Evolutionary conservation across 306 rosid genomes (phyloP).

Genomic region (Castanea mollissima): DNA sequence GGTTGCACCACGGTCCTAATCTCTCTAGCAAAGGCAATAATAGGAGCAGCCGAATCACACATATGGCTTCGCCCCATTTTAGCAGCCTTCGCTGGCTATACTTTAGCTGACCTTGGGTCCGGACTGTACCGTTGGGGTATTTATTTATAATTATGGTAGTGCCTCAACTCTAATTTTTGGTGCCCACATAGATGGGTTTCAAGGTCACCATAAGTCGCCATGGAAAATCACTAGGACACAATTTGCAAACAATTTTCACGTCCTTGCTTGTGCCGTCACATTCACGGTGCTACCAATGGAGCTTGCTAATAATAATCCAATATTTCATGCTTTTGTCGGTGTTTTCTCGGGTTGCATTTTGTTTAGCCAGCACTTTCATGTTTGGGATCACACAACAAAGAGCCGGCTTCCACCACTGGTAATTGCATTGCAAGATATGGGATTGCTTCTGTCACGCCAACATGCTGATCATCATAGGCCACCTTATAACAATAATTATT

Average conservation of each 20-base stretch:
- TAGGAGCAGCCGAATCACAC: constrained; percentile 34
- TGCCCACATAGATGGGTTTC: constrained; percentile 75
- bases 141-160: constrained; percentile 70
- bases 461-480: constrained; percentile 70
- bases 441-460: constrained; percentile 74
- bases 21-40: constrained; percentile 50
- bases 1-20: constrained; percentile 45
- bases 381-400: constrained; percentile 87
- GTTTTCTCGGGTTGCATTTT: constrained; percentile 68
- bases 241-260: constrained; percentile 74
- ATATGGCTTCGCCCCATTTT: constrained; percentile 41
- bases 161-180: constrained; percentile 68
- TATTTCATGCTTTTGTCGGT: constrained; percentile 53
- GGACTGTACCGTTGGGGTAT: constrained; percentile 84
- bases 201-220: constrained; percentile 90
- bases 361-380: constrained; percentile 96
- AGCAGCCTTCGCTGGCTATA: constrained; percentile 56
- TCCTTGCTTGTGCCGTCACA: constrained; percentile 61
- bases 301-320: constrained; percentile 54
- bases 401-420: constrained; percentile 63
- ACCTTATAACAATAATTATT: constrained; percentile 77
- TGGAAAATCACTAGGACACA: constrained; percentile 83
- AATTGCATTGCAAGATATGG: constrained; percentile 58
- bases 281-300: constrained; percentile 60
- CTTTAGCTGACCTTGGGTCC: constrained; percentile 75